Evolutionary conservation across 192 early-diverging fungal species (phyloP), one percentile per base, ranked within the genome.

Genomic region (Backusella australiensis): DNA sequence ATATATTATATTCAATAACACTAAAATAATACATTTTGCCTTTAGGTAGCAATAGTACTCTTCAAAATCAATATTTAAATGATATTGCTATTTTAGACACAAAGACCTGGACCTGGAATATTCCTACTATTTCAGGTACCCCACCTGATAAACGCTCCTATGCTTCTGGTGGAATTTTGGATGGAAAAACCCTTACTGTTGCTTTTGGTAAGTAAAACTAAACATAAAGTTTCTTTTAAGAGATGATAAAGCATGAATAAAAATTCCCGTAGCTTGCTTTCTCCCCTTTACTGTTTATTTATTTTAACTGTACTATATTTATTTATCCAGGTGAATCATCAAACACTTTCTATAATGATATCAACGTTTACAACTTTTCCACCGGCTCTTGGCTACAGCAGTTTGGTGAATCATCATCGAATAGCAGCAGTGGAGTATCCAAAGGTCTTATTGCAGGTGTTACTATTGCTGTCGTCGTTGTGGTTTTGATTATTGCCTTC

Each of bases 61-160:
- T n/a, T n/a, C n/a, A n/a, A n/a, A n/a, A n/a, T n/a, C n/a, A n/a
- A n/a, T 42, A 21, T 56, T 26, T 41, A 23, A 69, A 65, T 53
- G n/a, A 59, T n/a, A 34, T 81, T 1, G 72, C 76, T 56, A 70
- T 78, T 35, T 56, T 81, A 4, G 73, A 81, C 41, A 77, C 80
- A 49, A 66, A 73, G 14, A 75, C 76, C 23, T 78, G 72, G 75
- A 75, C 73, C 14, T 81, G 80, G 76, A 75, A 21, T 34, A 26
- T 72, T 17, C 72, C 80, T 59, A 17, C 15, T 41, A 14, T 67
- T 2, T 2, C 66, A 14, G 76, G 76, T 42, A 75, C 78, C 44
- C 76, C 63, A 34, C 80, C 80, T 26, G 75, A 63, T 34, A 67
- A n/a, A 23, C 76, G 80, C 14, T 66, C 80, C 14, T 77, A 67